Conservation (phyloP, 495 filamentous ascomycete species). For the Neurospora sp. region DNA sequence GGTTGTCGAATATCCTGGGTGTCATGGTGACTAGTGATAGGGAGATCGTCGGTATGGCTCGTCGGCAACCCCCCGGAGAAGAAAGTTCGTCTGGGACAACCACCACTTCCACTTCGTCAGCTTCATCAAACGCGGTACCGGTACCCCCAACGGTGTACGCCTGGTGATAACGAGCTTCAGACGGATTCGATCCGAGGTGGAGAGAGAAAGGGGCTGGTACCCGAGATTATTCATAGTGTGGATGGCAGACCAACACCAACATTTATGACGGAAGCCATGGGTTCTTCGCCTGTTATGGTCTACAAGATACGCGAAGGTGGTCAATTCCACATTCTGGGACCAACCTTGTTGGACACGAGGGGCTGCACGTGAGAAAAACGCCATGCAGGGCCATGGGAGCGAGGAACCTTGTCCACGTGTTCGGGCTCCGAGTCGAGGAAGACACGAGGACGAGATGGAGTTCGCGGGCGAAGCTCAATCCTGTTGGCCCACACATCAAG, state of each 20-base stretch:
- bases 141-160: neutral
- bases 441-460: neutral
- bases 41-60: neutral
- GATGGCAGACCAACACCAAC: neutral
- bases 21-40: neutral
- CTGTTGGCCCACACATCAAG: neutral
- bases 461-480: neutral
- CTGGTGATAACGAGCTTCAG: neutral
- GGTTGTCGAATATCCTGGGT: neutral
- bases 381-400: neutral
- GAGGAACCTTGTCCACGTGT: neutral
- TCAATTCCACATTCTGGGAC: neutral
- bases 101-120: neutral
- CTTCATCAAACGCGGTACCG: neutral
- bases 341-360: neutral
- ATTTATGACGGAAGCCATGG: neutral
- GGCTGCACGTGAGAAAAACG: neutral
- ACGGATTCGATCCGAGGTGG: neutral
- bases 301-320: neutral
- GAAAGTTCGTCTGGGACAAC: neutral
- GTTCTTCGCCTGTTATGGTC: neutral
- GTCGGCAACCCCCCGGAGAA: neutral
- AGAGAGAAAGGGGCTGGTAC: neutral
- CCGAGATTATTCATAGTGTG: neutral
- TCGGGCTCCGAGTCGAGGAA: neutral